Conservation (phyloP, 2,329 filamentous ascomycete species). For the Epichloe scottii region DNA sequence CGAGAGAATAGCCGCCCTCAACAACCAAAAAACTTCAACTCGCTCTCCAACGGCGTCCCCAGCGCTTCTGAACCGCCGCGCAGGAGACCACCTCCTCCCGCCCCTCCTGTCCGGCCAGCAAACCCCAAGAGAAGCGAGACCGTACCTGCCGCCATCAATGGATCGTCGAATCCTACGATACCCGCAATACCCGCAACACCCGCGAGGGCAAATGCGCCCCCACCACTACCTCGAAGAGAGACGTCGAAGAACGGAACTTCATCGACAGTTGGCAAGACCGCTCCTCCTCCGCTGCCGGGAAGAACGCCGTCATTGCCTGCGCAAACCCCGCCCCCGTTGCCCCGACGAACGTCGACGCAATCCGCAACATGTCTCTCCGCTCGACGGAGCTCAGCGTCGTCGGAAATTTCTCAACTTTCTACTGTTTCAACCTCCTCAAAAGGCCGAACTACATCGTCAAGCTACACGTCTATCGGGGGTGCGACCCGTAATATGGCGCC, state of each 20-base stretch:
- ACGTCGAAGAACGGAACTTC: conserved; percentile 10
- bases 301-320: conserved; percentile 17
- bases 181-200: conserved; percentile 29
- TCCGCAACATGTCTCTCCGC: conserved; percentile 21
- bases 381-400: conserved; percentile 44
- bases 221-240: conserved; percentile 23
- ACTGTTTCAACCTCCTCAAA: conserved; percentile 40
- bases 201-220: conserved; percentile 22
- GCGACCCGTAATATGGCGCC: conserved; percentile 36
- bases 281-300: conserved; percentile 22
- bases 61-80: conserved; percentile 26
- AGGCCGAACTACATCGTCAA: conserved; percentile 33
- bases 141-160: conserved; percentile 13
- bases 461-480: conserved; percentile 30
- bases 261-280: conserved; percentile 10
- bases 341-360: conserved; percentile 35
- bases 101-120: conserved; percentile 29
- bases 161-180: conserved; percentile 13
- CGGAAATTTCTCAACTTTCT: conserved; percentile 42
- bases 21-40: conserved; percentile 46
- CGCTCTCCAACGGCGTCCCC: conserved; percentile 11
- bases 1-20: conserved; percentile 52
- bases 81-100: conserved; percentile 24
- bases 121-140: conserved; percentile 25
- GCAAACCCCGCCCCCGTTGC: conserved; percentile 35